These are phyloP conservation scores for Fusarium mundagurra DNA, from an alignment of 2,329 filamentous ascomycete species.

Conservation along the genomic window DNA sequence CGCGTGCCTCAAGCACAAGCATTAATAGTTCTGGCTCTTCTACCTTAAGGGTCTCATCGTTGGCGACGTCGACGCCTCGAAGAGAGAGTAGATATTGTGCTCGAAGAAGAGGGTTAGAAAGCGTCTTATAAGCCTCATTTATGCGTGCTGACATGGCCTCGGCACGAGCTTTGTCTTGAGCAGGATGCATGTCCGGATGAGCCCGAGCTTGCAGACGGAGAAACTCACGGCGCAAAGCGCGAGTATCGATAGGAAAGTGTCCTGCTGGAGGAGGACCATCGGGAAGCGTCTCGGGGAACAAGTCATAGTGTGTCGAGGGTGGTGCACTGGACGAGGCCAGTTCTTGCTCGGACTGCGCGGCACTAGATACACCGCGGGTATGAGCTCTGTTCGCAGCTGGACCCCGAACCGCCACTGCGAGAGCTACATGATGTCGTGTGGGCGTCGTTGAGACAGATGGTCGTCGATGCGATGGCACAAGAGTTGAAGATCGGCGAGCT, in stretches of 20 bases:
- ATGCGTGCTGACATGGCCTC: slow-evolving; percentile 84
- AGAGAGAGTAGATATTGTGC: slow-evolving; percentile 89
- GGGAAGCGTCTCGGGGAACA: slow-evolving; percentile 86
- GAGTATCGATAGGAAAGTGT: slow-evolving; percentile 77
- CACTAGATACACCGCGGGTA: slow-evolving; percentile 22
- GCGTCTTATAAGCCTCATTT: slow-evolving; percentile 91
- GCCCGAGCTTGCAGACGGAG: slow-evolving; percentile 81
- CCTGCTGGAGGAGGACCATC: slow-evolving; percentile 80
- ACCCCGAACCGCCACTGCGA: not conserved
- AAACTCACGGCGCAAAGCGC: slow-evolving; percentile 82
- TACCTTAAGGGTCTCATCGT: slow-evolving; percentile 79
- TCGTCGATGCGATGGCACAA: slow-evolving; percentile 30
- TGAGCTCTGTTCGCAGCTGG: slow-evolving; percentile 1
- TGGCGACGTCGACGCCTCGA: slow-evolving; percentile 78
- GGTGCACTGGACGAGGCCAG: slow-evolving; percentile 19
- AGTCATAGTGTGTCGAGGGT: slow-evolving; percentile 76
- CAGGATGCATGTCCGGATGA: slow-evolving; percentile 76
- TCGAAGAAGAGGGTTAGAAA: slow-evolving; percentile 78
- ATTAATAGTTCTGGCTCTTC: slow-evolving; percentile 76
- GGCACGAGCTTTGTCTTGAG: slow-evolving; percentile 66
- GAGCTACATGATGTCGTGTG: slow-evolving; percentile 1
- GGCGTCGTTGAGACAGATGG: slow-evolving; percentile 12
- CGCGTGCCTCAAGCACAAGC: slow-evolving; percentile 82
- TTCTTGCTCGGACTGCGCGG: slow-evolving; percentile 17
- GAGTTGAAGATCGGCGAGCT: slow-evolving; percentile 40